Percentiles rank a stretch among this genome's conserved stretches.
These are phyloP conservation scores for Claviceps citrina DNA, from an alignment of 2,329 filamentous ascomycete species.

Conservation along the genomic window DNA sequence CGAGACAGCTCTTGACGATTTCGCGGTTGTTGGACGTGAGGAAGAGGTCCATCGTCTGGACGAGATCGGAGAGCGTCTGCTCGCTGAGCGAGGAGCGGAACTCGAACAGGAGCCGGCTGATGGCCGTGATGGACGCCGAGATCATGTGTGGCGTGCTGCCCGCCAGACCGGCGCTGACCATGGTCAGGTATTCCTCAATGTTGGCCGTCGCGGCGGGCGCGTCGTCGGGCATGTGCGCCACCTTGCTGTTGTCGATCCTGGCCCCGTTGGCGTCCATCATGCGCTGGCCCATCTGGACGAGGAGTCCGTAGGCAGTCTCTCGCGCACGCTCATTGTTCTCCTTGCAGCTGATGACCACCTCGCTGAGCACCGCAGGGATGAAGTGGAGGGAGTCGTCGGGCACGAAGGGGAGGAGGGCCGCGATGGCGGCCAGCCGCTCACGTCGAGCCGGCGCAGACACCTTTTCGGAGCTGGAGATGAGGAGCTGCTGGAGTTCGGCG, in stretches of 20 bases:
- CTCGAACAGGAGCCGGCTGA: constrained; percentile 85
- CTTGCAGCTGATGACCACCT: constrained; percentile 92
- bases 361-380: constrained; percentile 77
- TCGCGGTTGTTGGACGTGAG: constrained; percentile 92
- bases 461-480: constrained; percentile 67
- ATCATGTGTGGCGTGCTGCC: constrained; percentile 94
- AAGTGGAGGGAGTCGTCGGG: constrained; percentile 73
- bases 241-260: constrained; percentile 69
- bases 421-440: constrained; percentile 71
- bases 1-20: constrained; percentile 85
- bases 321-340: constrained; percentile 93
- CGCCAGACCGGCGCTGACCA: constrained; percentile 91
- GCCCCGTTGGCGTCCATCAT: constrained; percentile 53
- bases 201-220: constrained; percentile 63
- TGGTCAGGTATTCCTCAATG: constrained; percentile 92
- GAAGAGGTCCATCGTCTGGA: constrained; percentile 92
- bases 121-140: constrained; percentile 85
- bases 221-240: constrained; percentile 72
- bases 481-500: constrained; percentile 63
- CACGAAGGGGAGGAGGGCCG: constrained; percentile 64
- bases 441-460: constrained; percentile 73
- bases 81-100: constrained; percentile 58
- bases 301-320: constrained; percentile 74
- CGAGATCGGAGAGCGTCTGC: constrained; percentile 63
- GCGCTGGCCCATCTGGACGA: constrained; percentile 75